Percentiles rank a stretch among this genome's conserved stretches.
These are phyloP conservation scores for Sabuloglossum arenarium DNA, from an alignment of 495 filamentous ascomycete species.

Conservation along the genomic window DNA sequence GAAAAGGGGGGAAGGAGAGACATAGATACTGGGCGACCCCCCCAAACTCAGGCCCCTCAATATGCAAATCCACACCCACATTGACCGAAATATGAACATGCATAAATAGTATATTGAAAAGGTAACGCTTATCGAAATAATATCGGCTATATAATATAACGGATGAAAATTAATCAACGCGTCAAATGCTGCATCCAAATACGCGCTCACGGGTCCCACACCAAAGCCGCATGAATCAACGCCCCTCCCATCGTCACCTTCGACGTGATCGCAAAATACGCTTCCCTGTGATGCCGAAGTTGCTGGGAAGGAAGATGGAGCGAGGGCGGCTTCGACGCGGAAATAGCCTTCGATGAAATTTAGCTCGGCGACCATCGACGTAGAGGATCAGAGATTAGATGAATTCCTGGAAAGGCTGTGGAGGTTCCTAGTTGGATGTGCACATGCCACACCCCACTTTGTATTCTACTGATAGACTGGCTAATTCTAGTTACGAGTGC, in stretches of 20 bases:
- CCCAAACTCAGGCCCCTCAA: constrained; percentile 3
- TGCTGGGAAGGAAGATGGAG: constrained; percentile 19
- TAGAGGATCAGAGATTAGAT: constrained; percentile 15
- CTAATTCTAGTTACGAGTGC: no score
- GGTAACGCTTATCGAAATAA: not conserved
- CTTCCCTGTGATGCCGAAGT: not conserved
- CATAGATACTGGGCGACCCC: not conserved
- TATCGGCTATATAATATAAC: not conserved
- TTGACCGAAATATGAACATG: not conserved
- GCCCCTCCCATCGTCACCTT: constrained; percentile 28
- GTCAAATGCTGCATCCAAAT: not conserved
- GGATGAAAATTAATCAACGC: not conserved
- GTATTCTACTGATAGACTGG: no score
- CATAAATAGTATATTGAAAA: not conserved
- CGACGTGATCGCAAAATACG: constrained; percentile 31
- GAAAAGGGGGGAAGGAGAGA: no score
- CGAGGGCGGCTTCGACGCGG: constrained; percentile 21
- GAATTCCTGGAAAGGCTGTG: constrained; percentile 24
- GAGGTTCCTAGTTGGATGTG: constrained; percentile 15
- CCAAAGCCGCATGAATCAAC: constrained; percentile 13
- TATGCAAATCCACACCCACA: not conserved
- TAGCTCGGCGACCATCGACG: constrained; percentile 21
- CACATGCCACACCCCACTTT: no score
- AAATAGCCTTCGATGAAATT: constrained; percentile 20
- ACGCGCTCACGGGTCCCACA: not conserved